These are phyloP conservation scores for Tranzscheliella williamsii DNA, from an alignment of 1,284 basidiomycete genomes.

Conservation along the genomic window DNA sequence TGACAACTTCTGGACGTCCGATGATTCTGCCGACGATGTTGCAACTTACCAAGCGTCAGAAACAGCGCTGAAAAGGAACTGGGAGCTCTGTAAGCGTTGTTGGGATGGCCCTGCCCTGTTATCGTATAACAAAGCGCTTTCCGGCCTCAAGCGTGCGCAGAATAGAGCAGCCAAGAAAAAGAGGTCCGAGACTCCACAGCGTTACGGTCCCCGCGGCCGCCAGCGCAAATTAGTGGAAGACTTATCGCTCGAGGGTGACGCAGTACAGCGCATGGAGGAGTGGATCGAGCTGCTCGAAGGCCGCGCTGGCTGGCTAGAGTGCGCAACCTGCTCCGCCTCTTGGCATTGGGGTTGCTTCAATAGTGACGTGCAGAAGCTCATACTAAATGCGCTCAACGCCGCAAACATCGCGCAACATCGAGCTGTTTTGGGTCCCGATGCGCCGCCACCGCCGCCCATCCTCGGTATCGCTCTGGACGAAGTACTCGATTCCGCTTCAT, in stretches of 20 bases:
- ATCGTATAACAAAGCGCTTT: slow-evolving; percentile 17
- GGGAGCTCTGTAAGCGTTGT: slow-evolving; percentile 27
- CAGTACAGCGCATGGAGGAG: slow-evolving; percentile 24
- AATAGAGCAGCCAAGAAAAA: slow-evolving; percentile 21
- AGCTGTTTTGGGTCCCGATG: slow-evolving; percentile 8
- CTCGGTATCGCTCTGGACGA: slow-evolving; percentile 23
- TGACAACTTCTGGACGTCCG: too few relatives aligned
- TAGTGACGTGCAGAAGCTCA: slow-evolving; percentile 10
- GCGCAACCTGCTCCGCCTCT: slow-evolving; percentile 32
- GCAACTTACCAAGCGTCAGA: slow-evolving; percentile 12
- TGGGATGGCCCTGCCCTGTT: slow-evolving; percentile 16
- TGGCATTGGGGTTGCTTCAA: slow-evolving; percentile 45
- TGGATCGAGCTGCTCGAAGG: slow-evolving; percentile 31
- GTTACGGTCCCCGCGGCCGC: slow-evolving; percentile 15
- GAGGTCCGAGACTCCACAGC: slow-evolving; percentile 5
- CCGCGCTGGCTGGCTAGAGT: slow-evolving; percentile 44
- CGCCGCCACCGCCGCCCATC: slow-evolving; percentile 8
- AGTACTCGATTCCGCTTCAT: slow-evolving; percentile 18
- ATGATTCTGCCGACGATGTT: slow-evolving; percentile 5
- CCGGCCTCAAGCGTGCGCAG: slow-evolving; percentile 10
- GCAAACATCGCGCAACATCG: slow-evolving; percentile 9
- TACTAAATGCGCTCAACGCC: slow-evolving; percentile 27
- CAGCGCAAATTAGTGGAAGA: slow-evolving; percentile 24
- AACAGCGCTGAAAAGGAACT: slow-evolving; percentile 17
- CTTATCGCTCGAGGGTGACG: slow-evolving; percentile 5